Evolutionary conservation across 2,329 filamentous ascomycete genomes (phyloP).

Genomic region (Madurella fahalii): DNA sequence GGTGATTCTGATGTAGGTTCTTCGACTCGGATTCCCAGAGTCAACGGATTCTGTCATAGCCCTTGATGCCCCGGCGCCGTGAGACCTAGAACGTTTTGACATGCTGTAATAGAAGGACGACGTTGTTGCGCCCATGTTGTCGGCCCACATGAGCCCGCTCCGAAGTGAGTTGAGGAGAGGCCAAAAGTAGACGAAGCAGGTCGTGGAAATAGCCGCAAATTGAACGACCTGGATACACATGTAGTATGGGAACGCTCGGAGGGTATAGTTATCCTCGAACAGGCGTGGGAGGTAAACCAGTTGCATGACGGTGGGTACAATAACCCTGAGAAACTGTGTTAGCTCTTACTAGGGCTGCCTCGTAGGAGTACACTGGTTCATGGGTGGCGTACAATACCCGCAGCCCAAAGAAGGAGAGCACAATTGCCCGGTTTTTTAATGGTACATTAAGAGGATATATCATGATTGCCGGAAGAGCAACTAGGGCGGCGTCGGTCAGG

Average conservation of each 20-base stretch:
- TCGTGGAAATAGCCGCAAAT: background rate
- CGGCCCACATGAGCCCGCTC: background rate
- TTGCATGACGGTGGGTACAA: background rate
- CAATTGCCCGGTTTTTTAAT: background rate
- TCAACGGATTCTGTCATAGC: background rate
- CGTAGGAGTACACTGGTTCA: too few species aligned
- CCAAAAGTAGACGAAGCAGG: constrained; percentile 1
- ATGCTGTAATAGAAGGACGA: background rate
- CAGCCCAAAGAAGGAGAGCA: background rate
- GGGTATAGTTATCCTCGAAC: background rate
- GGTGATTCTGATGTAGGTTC: too few species aligned
- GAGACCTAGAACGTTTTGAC: too few species aligned
- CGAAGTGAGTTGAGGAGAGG: constrained; percentile 1
- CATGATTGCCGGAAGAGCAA: background rate
- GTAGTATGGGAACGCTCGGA: constrained; percentile 1
- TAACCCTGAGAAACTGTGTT: background rate
- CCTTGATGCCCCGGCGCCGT: too few species aligned
- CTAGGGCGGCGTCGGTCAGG: constrained; percentile 2
- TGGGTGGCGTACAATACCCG: too few species aligned
- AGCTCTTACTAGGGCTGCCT: background rate
- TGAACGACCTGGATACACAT: background rate
- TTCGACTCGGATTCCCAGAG: too few species aligned
- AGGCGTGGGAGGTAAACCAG: constrained; percentile 2
- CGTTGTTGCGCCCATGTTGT: background rate
- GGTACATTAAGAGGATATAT: background rate